These are phyloP conservation scores for Pestalotiopsis sp. DNA, from an alignment of 2,329 filamentous ascomycete genomes.

Conservation along the genomic window DNA sequence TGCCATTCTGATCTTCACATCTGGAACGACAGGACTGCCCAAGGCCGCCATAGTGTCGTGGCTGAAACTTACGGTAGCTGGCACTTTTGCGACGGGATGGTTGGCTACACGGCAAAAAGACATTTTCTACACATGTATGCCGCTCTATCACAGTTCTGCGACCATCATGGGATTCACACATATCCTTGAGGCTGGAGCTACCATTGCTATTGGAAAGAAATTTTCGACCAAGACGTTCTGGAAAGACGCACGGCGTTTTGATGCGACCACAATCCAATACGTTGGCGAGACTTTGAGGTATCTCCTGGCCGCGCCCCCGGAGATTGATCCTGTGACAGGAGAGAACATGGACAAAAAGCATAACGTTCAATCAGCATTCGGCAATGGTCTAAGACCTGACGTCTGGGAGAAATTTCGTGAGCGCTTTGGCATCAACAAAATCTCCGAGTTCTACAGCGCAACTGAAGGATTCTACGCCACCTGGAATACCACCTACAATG, in stretches of 20 bases:
- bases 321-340: conserved; percentile 64
- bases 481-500: conserved; percentile 76
- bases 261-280: conserved; percentile 81
- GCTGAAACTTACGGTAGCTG: conserved; percentile 62
- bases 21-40: conserved; percentile 82
- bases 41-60: conserved; percentile 80
- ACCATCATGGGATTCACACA: conserved; percentile 68
- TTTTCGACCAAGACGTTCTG: conserved; percentile 81
- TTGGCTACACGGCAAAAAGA: conserved; percentile 64
- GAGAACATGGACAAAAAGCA: conserved; percentile 74
- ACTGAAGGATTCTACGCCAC: conserved; percentile 72
- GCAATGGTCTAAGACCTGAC: conserved; percentile 84
- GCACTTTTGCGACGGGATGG: conserved; percentile 55
- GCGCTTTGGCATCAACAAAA: conserved; percentile 73
- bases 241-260: conserved; percentile 70
- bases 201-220: conserved; percentile 73
- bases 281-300: conserved; percentile 89
- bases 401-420: conserved; percentile 84
- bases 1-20: conserved; percentile 80
- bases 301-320: conserved; percentile 67
- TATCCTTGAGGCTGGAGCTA: conserved; percentile 61
- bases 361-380: conserved; percentile 74
- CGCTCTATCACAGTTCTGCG: conserved; percentile 84
- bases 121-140: conserved; percentile 85
- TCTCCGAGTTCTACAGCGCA: conserved; percentile 81